Evolutionary conservation across 2,329 filamentous ascomycete genomes (phyloP), one percentile per base, ranked within the genome.

Genomic region (Helotiales sp.): DNA sequence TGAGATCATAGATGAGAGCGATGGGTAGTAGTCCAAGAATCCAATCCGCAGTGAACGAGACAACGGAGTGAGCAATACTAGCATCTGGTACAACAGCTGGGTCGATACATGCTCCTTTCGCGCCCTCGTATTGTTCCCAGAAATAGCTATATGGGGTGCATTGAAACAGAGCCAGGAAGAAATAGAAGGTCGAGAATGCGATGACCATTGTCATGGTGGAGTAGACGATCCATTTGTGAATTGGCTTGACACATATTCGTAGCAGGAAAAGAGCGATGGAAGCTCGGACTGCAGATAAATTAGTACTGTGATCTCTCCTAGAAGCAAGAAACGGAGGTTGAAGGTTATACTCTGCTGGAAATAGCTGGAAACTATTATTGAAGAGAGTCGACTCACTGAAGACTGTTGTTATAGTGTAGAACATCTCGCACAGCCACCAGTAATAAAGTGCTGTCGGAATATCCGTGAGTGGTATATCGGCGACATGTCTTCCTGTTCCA

Each of bases 351-450:
- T n/a, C n/a, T n/a, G n/a, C n/a, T n/a, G n/a, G n/a, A n/a, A n/a
- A n/a, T n/a, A n/a, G n/a, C n/a, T n/a, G n/a, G n/a, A n/a, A n/a
- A n/a, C n/a, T n/a, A n/a, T n/a, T n/a, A n/a, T n/a, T n/a, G n/a
- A n/a, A n/a, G n/a, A n/a, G n/a, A n/a, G n/a, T n/a, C n/a, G n/a
- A n/a, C n/a, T n/a, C n/a, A n/a, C n/a, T 27, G 12, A 78, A 66
- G 36, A 76, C 73, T 22, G 75, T 79, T 5, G 75, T 73, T 54
- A 80, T 67, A 7, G 79, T 75, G 66, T 84, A 84, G 60, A 77
- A 76, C n/a, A 80, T 70, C 63, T 83, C 81, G 62, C 79, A 80
- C n/a, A 83, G 74, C 71, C 78, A 84, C 80, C 79, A 84, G 40
- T 53, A 64, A 33, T 56, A 56, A 1, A 67, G 38, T 6, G 66